These are phyloP conservation scores for Pseudozyma hubeiensis DNA, from an alignment of 1,284 basidiomycete genomes.

Conservation along the genomic window DNA sequence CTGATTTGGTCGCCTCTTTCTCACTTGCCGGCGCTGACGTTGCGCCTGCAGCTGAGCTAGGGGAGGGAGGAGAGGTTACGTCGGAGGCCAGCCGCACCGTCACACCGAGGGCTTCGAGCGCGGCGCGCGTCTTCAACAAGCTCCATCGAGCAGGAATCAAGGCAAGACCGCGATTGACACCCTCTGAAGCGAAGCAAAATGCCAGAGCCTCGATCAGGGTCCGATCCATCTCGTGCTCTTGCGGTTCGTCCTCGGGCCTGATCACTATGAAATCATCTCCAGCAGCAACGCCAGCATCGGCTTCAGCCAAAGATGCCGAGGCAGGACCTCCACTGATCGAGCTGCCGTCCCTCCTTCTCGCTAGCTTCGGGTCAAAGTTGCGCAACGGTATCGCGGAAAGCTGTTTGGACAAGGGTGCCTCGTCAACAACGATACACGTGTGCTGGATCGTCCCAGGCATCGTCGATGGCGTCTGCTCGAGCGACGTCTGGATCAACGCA, in stretches of 20 bases:
- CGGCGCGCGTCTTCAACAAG: constrained; percentile 40
- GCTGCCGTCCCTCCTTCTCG: constrained; percentile 16
- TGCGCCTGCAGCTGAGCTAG: not conserved
- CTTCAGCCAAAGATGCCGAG: not conserved
- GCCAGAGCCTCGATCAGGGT: constrained; percentile 59
- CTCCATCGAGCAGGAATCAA: constrained; percentile 64
- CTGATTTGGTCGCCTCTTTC: not conserved
- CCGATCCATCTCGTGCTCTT: constrained; percentile 53
- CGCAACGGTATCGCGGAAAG: constrained; percentile 35
- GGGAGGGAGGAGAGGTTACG: not conserved
- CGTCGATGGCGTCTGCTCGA: constrained; percentile 22
- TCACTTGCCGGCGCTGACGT: not conserved
- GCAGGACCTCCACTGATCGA: not conserved
- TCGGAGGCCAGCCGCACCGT: constrained; percentile 43
- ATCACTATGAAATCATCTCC: constrained; percentile 16
- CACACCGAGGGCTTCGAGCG: constrained; percentile 57
- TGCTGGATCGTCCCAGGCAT: constrained; percentile 60
- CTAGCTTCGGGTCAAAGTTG: constrained; percentile 42
- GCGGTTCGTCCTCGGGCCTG: constrained; percentile 29
- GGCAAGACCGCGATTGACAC: constrained; percentile 53
- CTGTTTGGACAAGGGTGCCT: constrained; percentile 28
- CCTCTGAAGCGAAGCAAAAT: constrained; percentile 57
- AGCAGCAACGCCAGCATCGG: not conserved
- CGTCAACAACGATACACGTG: constrained; percentile 64
- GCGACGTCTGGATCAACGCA: constrained; percentile 24